Evolutionary conservation across 73 alveolate species (phyloP), one percentile per base, ranked within the genome.

Genomic region (Paramecium tetraurelia): DNA sequence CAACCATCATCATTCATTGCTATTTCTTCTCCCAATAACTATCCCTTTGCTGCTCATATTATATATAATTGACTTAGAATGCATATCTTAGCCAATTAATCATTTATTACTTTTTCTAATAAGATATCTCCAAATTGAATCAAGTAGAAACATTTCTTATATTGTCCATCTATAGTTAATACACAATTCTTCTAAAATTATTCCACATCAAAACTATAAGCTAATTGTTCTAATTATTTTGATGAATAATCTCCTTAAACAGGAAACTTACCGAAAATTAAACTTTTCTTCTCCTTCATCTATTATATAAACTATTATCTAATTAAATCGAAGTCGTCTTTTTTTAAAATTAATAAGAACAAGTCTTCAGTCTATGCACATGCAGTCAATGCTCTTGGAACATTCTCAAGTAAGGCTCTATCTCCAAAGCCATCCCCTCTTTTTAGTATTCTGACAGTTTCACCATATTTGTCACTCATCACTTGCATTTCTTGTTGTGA

Each of bases 391-490:
- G 75, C 75, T 80, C 90, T 80, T 1, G 90, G 77, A 80, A 46
- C 31, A 48, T 80, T 80, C 21, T 80, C 72, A 24, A 41, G n/a
- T 43, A 80, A 21, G 0, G 90, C 90, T 46, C 70, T 27, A 18
- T 80, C 90, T 80, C 90, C 90, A 80, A 80, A 80, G 2, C 90
- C 90, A 22, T 80, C 90, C 3, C 90, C 90, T 44, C 76, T 21
- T 80, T 41, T 80, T n/a, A 80, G 10, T 10, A 80, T 46, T 35
- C 75, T 40, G 2, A 80, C 41, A 21, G 41, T 20, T n/a, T 80
- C 70, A 12, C 90, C 90, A 80, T 6, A 80, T 35, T 80, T 80
- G 11, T 44, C 75, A 44, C 57, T 48, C 2, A 80, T 59, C 43
- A 1, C 24, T 7, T 80, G 11, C 5, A 80, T 10, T 20, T 80